Base-by-base conservation (phyloP, 1,284 basidiomycete species). In the Schizophyllum commune region DNA sequence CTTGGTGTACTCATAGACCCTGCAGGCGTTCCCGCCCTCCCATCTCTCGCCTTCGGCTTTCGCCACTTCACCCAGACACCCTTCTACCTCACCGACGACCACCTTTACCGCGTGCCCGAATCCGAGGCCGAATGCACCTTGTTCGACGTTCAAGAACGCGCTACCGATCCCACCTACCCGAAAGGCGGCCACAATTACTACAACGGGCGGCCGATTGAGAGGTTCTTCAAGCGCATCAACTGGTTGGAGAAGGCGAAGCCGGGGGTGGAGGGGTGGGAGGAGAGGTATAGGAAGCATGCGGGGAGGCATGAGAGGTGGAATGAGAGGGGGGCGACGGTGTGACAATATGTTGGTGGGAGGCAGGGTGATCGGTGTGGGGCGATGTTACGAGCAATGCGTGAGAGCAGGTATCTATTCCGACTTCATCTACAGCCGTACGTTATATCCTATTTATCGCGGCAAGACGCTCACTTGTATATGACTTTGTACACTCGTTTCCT, bases 161-260 rank as follows among this genome's bases (percentile, higher is more conserved):
- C 65, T 55, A 59, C 65, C 22, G 58, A 60, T 33, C 63, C 67
- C 55, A 74, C 70, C 56, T 67, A 73, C 63, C 81, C 82, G 19
- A 72, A 74, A 33, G 83, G 82, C 13, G 83, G 83, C 4, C 83
- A 86, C 68, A 84, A 84, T 65, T 85, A 84, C 67, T 84, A 84
- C 69, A 82, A 79, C 62, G 75, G 76, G 27, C 74, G 81, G 33
- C 79, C 83, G 64, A 72, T 81, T 65, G 82, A 84, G 67, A 72
- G 72, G 56, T 68, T 79, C 17, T 52, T 72, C 13, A 73, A 79
- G 19, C 72, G 78, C 52, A 72, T 81, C 61, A 62, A 65, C 21
- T 81, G 78, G 79, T 68, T 83, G n/a, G 70, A 73, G 32, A 69
- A 75, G 57, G 68, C 74, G 19, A 69, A 73, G 58, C 69, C 71